Conservation (phyloP, 1,284 basidiomycete species). For the Malassezia caprae region DNA sequence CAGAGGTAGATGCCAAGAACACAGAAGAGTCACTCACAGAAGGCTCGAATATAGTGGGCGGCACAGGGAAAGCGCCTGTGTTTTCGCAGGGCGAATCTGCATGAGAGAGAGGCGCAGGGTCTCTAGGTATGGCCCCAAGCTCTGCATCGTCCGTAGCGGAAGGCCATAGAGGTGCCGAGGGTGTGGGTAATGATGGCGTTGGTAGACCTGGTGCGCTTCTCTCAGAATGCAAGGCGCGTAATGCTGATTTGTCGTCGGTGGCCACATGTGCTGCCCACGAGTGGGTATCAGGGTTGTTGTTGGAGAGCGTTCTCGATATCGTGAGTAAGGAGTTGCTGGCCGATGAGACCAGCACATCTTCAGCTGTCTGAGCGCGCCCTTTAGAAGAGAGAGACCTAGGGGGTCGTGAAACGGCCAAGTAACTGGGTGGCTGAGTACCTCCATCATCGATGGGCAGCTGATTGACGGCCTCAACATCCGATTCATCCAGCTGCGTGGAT, state of each 20-base stretch:
- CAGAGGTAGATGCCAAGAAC: not conserved
- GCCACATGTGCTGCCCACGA: slow-evolving; percentile 9
- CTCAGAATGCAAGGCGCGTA: not conserved
- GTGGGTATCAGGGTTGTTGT: not conserved
- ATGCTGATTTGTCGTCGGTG: slow-evolving; percentile 12
- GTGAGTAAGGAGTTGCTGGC: not conserved
- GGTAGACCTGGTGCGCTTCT: slow-evolving; percentile 6
- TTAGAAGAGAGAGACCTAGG: not conserved
- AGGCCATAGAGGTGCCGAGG: not conserved
- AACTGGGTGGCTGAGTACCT: not conserved
- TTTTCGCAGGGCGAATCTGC: not conserved
- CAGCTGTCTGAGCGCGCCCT: not conserved
- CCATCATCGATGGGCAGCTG: not conserved
- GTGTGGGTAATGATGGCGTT: not conserved
- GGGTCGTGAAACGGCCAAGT: not conserved
- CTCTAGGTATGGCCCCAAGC: not conserved
- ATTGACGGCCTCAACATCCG: not conserved
- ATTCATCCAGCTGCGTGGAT: not conserved
- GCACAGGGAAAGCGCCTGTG: not conserved
- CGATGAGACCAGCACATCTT: not conserved
- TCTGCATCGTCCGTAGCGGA: not conserved
- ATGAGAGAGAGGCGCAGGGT: not conserved
- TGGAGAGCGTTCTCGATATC: not conserved
- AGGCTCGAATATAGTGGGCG: not conserved
- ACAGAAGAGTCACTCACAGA: not conserved